Conservation (phyloP, 345 rosid species). For the Laguncularia racemosa region DNA sequence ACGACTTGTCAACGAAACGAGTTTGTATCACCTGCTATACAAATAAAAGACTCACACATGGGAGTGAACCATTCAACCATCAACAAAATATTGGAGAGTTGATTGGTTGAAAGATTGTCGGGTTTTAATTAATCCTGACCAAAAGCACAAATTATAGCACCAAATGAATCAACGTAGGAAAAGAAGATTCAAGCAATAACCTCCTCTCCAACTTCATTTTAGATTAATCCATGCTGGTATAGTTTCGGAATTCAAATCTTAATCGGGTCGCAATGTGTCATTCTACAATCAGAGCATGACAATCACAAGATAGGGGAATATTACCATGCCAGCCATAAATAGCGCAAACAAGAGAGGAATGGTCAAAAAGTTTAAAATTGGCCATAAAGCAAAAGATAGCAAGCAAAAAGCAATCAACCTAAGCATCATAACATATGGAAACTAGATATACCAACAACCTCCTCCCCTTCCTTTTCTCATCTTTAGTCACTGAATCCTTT, state of each 20-base stretch:
- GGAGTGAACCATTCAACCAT: not conserved
- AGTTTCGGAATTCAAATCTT: slow-evolving; percentile 18
- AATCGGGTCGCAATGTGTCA: slow-evolving; percentile 69
- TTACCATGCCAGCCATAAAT: slow-evolving; percentile 87
- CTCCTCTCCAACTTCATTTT: not conserved
- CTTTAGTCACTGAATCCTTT: no score
- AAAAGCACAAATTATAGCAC: not conserved
- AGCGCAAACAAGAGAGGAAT: slow-evolving; percentile 96
- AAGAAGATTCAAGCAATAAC: not conserved
- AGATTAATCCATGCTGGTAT: slow-evolving; percentile 10
- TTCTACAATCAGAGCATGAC: slow-evolving; percentile 56
- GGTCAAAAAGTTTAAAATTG: slow-evolving; percentile 90
- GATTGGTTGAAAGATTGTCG: not conserved
- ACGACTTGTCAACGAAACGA: no score
- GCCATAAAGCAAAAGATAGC: slow-evolving; percentile 81
- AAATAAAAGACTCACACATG: not conserved
- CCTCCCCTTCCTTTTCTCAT: no score
- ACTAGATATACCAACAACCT: no score
- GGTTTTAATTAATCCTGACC: not conserved
- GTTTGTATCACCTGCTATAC: no score
- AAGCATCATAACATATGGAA: no score
- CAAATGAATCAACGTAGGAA: not conserved
- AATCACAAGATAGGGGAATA: slow-evolving; percentile 66
- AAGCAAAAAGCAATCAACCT: no score
- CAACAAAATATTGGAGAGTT: not conserved